Base-by-base conservation (phyloP, 768 basidiomycete species). In the Suillus bovinus region DNA sequence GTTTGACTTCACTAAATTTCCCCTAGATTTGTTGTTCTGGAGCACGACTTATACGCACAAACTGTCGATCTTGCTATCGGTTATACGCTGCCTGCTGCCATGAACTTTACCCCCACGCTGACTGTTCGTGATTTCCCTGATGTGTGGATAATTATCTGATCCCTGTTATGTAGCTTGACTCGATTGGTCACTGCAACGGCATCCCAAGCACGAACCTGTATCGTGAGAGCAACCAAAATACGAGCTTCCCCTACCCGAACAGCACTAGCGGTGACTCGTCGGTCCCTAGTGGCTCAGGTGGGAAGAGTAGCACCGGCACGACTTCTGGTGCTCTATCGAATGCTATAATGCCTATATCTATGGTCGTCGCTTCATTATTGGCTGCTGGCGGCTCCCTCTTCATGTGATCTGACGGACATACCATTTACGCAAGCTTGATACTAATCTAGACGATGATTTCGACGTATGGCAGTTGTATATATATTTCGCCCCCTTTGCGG, bases 11-110 rank as follows among this genome's bases (percentile, higher is more conserved):
- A 55, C 64, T 62, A 61, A 24, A 44, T 13, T 46, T 14, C 57
- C 41, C 29, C 33, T 68, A 81, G 94, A 69, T 97, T 98, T 80
- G 86, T 96, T 69, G 92, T 96, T 38, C 80, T 99, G 60, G 83
- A 94, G 73, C 93, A 95, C 68, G 96, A 97, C 74, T 79, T 96
- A 41, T 96, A 80, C 66, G 76, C 88, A 65, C 86, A 93, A 69
- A 91, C 93, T 14, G 94, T 96, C 58, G 93, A 96, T 69, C 85
- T 98, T 66, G 95, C 95, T 33, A 82, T 90, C 61, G 93, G 91
- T 27, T 95, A 94, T 78, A 89, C 92, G 65, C 80, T 97, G 20
- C 84, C 91, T 61, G 81, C 87, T 33, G 96, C 94, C 24, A 73
- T 91, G 69, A 81, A 69, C 24, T 86, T 88, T 69, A 79, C 79